Evolutionary conservation across 2,329 filamentous ascomycete genomes (phyloP), one percentile per base, ranked within the genome.

Genomic region (Cadophora malorum): DNA sequence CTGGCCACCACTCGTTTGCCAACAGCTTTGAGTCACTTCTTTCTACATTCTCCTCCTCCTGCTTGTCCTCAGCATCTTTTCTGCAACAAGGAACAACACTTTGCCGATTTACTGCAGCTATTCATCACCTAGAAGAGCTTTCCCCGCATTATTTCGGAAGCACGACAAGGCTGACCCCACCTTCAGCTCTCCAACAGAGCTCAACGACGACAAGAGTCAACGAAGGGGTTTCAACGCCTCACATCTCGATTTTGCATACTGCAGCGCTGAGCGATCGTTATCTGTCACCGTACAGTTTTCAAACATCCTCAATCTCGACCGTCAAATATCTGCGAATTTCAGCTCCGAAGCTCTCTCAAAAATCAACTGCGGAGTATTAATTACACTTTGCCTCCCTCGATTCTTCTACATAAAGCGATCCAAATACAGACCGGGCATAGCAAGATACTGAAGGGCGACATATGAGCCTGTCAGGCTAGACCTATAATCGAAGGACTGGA

Each of bases 101-200:
- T 23, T n/a, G 19, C 31, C n/a, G 10, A 5, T 14, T 49, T 21
- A 19, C n/a, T 38, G 19, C 31, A 58, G 33, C n/a, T 38, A 1
- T 38, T 41, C 16, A 19, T 19, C 35, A 28, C 31, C 6, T 21
- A 6, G 14, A 23, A n/a, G 19, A 38, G 55, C 55, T 23, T 38
- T 38, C 21, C 33, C 55, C 31, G 31, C 55, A 21, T 21, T 38
- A 21, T 49, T 28, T 31, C 38, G 25, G 41, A 35, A 9, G n/a
- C n/a, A 8, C n/a, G 19, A 56, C 23, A 23, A 45, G 31, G 41
- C 50, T 58, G 31, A 64, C 55, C 55, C 55, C 55, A 38, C 55
- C 55, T 58, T 53, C 9, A 12, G 52, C 21, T 21, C 50, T 53
- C 50, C 25, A 55, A 38, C 35, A 14, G 35, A 38, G 35, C 8